These are phyloP conservation scores for Prunus mongolica DNA, from an alignment of 306 rosid genomes.

Conservation along the genomic window DNA sequence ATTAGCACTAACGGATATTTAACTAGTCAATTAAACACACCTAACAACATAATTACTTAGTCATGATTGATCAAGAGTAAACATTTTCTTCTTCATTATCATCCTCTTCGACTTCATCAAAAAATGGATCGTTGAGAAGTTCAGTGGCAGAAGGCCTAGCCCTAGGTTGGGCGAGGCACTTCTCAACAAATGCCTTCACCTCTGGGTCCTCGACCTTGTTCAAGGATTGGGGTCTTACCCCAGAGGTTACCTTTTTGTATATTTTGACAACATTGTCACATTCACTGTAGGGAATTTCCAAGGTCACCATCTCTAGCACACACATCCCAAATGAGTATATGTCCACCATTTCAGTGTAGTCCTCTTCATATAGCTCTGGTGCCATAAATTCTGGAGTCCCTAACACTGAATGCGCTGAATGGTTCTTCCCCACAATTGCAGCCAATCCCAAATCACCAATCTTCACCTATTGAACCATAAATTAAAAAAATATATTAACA, in stretches of 20 bases:
- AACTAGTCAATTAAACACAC: not conserved
- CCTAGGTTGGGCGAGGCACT: slow-evolving; percentile 66
- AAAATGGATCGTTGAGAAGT: slow-evolving; percentile 73
- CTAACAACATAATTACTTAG: not conserved
- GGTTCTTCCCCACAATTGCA: slow-evolving; percentile 72
- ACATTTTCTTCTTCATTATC: slow-evolving; percentile 36
- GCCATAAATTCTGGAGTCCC: slow-evolving; percentile 98
- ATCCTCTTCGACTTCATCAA: slow-evolving; percentile 40
- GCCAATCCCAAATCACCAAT: slow-evolving; percentile 97
- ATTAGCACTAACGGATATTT: not conserved
- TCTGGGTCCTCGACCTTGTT: slow-evolving; percentile 58
- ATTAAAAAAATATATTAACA: not conserved
- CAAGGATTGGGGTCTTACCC: slow-evolving; percentile 65
- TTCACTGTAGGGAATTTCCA: slow-evolving; percentile 83
- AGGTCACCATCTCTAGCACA: slow-evolving; percentile 76
- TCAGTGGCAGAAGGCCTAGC: slow-evolving; percentile 74
- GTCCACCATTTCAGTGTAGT: slow-evolving; percentile 86
- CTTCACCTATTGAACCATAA: slow-evolving; percentile 51
- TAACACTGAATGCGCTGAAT: slow-evolving; percentile 75
- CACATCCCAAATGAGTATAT: slow-evolving; percentile 94
- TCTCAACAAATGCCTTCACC: slow-evolving; percentile 66
- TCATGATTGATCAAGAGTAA: slow-evolving; percentile 16
- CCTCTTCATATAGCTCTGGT: slow-evolving; percentile 78
- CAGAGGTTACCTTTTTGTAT: slow-evolving; percentile 71
- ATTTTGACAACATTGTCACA: slow-evolving; percentile 84